Conservation (phyloP, 2,329 filamentous ascomycete genomes). For the Coniochaeta prunicola region DNA sequence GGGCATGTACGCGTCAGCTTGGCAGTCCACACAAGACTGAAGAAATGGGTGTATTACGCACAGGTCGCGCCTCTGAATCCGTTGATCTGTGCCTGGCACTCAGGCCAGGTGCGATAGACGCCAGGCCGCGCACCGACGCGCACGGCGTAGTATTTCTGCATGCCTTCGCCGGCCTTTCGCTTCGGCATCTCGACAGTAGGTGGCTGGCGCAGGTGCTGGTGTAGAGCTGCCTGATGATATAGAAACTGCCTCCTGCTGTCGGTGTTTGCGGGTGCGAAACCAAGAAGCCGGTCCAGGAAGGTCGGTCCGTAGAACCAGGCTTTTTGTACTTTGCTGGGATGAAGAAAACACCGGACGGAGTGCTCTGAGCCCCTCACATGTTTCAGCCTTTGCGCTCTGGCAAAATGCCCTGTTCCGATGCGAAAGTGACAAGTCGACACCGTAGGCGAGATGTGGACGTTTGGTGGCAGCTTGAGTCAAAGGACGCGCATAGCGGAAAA, state of each 20-base stretch:
- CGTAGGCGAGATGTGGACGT: neutral
- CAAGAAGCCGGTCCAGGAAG: neutral
- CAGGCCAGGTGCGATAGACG: slow-evolving; percentile 55
- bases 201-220: neutral
- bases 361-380: neutral
- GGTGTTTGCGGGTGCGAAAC: neutral
- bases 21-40: no score
- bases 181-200: neutral
- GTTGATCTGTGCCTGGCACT: slow-evolving; percentile 53
- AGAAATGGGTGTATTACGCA: slow-evolving; percentile 34
- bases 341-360: neutral
- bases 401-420: neutral
- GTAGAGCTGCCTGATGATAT: neutral
- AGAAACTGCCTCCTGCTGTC: neutral
- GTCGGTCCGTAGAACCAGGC: neutral
- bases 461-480: neutral
- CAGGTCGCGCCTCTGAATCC: slow-evolving; percentile 60
- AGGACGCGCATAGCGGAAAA: neutral
- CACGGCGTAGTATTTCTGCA: slow-evolving; percentile 57
- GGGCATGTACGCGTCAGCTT: neutral
- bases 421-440: neutral
- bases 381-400: neutral
- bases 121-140: slow-evolving; percentile 48
- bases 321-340: neutral
- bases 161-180: neutral